These are phyloP conservation scores for Passalora sequoiae DNA, from an alignment of 2,329 filamentous ascomycete genomes.

Conservation along the genomic window DNA sequence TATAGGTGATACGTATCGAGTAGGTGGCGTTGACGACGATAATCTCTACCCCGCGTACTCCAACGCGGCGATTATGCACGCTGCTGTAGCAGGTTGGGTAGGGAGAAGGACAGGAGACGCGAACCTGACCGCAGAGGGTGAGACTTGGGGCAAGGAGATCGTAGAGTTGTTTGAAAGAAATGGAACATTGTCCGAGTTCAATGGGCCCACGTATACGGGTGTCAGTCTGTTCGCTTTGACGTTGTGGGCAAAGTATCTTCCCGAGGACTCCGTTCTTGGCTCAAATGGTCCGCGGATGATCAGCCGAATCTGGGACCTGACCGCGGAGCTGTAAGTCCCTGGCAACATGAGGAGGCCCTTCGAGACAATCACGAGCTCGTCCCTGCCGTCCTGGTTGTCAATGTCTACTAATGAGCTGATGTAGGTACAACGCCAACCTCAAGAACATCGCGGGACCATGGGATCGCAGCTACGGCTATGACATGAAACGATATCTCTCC, in stretches of 20 bases:
- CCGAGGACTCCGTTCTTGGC: slow-evolving; percentile 50
- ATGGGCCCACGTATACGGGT: slow-evolving; percentile 58
- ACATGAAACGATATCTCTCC: slow-evolving; percentile 59
- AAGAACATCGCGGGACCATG: slow-evolving; percentile 60
- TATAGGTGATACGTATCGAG: slow-evolving; percentile 57
- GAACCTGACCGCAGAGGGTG: slow-evolving; percentile 57
- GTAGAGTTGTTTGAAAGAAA: slow-evolving; percentile 53
- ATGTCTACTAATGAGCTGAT: no score
- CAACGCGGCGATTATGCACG: slow-evolving; percentile 59
- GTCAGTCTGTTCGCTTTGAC: slow-evolving; percentile 56
- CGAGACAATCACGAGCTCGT: no score
- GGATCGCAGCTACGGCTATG: slow-evolving; percentile 60
- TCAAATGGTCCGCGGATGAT: slow-evolving; percentile 51
- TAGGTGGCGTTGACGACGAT: slow-evolving; percentile 55
- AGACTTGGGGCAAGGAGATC: slow-evolving; percentile 52
- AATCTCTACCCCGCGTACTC: slow-evolving; percentile 60
- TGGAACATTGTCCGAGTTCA: slow-evolving; percentile 58
- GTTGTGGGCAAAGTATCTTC: slow-evolving; percentile 57
- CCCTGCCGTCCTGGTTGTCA: no score
- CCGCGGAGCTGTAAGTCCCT: slow-evolving; percentile 50
- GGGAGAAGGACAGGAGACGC: slow-evolving; percentile 50
- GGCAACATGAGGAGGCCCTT: no score
- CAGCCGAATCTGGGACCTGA: slow-evolving; percentile 50
- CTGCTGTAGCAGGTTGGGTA: slow-evolving; percentile 56
- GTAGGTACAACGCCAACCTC: slow-evolving; percentile 54